phyloP scores from a whole-genome alignment of 148 eudicot species.

The Rhododendron kiyosumense region DNA sequence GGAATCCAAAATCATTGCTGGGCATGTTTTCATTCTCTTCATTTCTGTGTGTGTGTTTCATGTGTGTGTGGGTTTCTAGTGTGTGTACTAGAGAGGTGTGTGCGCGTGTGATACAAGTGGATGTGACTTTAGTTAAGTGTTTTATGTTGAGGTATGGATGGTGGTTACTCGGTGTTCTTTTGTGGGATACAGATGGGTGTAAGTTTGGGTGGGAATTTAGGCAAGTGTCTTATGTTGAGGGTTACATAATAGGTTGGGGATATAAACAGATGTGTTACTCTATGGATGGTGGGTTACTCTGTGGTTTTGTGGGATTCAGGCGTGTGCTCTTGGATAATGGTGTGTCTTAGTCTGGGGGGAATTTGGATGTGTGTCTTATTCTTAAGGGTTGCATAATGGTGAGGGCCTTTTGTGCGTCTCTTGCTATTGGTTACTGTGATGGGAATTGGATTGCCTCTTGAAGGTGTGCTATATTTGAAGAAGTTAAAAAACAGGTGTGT shows the following conservation, averaged over 20 bases:
- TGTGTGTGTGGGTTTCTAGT: too few species aligned
- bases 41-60: too few species aligned
- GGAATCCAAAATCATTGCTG: too few species aligned
- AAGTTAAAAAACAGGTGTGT: neutral
- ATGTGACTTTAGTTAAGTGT: too few species aligned
- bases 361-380: neutral
- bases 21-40: too few species aligned
- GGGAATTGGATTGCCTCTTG: neutral
- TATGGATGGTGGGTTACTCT: neutral
- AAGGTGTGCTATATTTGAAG: neutral
- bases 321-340: neutral
- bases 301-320: neutral
- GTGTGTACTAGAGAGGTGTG: too few species aligned
- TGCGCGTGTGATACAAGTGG: too few species aligned
- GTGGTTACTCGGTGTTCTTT: too few species aligned
- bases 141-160: too few species aligned
- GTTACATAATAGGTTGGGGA: neutral
- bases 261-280: too few species aligned
- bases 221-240: neutral
- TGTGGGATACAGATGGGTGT: too few species aligned
- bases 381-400: neutral
- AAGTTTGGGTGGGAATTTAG: too few species aligned
- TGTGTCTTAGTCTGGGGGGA: neutral
- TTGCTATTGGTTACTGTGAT: neutral
- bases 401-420: neutral